These are phyloP conservation scores for Didymella pinodella DNA, from an alignment of 2,329 filamentous ascomycete genomes.

Conservation along the genomic window DNA sequence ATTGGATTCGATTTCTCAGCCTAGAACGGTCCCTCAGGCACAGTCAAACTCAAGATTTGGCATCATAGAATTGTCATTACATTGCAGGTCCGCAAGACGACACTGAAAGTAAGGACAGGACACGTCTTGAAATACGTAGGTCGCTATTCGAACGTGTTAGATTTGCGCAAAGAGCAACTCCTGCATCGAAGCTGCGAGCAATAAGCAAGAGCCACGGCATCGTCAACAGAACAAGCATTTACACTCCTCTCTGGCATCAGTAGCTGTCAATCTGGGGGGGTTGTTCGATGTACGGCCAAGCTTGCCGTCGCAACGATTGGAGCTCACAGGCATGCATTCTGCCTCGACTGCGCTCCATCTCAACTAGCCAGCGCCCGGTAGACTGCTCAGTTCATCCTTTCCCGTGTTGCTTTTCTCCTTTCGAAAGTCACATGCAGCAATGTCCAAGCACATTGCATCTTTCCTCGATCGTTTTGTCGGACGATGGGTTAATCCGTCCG, in stretches of 20 bases:
- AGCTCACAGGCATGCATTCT: neutral
- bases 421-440: neutral
- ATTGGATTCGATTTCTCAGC: neutral
- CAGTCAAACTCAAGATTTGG: neutral
- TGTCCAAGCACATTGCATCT: neutral
- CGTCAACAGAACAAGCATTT: neutral
- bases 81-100: neutral
- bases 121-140: neutral
- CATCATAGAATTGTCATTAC: neutral
- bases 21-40: too few relatives aligned
- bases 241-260: neutral
- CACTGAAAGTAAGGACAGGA: neutral
- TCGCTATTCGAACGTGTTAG: neutral
- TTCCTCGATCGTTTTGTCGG: neutral
- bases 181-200: neutral
- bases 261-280: neutral
- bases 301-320: neutral
- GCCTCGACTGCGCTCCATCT: neutral
- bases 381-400: neutral
- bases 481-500: neutral
- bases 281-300: neutral
- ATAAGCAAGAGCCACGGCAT: neutral
- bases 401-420: neutral
- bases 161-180: neutral
- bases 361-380: neutral